Percentiles rank a stretch among this genome's conserved stretches.
These are phyloP conservation scores for Verticillium albo-atrum DNA, from an alignment of 2,329 filamentous ascomycete species.

Conservation along the genomic window DNA sequence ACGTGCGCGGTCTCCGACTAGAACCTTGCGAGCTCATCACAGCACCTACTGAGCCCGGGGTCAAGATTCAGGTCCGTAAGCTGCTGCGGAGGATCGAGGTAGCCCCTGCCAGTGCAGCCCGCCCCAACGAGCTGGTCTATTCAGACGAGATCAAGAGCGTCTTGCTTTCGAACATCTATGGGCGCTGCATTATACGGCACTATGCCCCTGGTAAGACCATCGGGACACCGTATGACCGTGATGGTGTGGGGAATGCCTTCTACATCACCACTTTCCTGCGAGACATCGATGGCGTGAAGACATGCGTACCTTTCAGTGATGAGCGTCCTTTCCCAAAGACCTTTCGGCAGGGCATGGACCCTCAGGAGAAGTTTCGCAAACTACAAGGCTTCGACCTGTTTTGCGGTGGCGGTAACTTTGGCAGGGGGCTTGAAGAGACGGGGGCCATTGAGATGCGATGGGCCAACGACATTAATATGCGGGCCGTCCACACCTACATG, in stretches of 20 bases:
- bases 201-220: slow-evolving; percentile 43
- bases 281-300: neutral
- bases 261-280: slow-evolving; percentile 46
- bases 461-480: slow-evolving; percentile 61
- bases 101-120: slow-evolving; percentile 25
- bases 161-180: slow-evolving; percentile 35
- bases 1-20: slow-evolving; percentile 28
- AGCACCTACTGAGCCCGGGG: slow-evolving; percentile 20
- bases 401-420: slow-evolving; percentile 74
- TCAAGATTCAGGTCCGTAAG: slow-evolving; percentile 39
- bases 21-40: slow-evolving; percentile 59
- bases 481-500: slow-evolving; percentile 68
- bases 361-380: slow-evolving; percentile 24
- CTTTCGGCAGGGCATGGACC: slow-evolving; percentile 54
- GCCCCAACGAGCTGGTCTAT: slow-evolving; percentile 57
- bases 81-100: slow-evolving; percentile 45
- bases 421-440: slow-evolving; percentile 69
- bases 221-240: slow-evolving; percentile 58
- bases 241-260: slow-evolving; percentile 63
- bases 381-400: slow-evolving; percentile 68
- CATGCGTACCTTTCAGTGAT: neutral
- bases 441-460: slow-evolving; percentile 60
- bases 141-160: slow-evolving; percentile 39
- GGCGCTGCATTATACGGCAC: slow-evolving; percentile 56
- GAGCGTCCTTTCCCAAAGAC: slow-evolving; percentile 19